Conservation (phyloP, 1,284 basidiomycete species). For the Tilletia indica region DNA sequence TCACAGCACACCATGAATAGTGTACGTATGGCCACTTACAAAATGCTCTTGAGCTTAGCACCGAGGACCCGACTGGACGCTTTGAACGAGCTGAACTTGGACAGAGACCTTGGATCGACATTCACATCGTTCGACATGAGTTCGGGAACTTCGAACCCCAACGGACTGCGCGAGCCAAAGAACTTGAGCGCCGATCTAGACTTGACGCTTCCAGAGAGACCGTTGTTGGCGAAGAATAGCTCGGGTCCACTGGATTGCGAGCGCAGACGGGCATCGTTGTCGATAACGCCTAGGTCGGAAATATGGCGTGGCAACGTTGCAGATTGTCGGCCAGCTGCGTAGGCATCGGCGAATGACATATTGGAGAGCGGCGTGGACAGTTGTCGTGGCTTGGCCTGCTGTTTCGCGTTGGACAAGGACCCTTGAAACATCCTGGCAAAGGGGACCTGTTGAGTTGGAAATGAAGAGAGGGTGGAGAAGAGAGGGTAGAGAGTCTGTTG, state of each 20-base stretch:
- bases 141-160: not conserved
- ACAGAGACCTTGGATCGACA: not conserved
- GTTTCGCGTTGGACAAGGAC: not conserved
- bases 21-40: not conserved
- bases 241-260: slow-evolving; percentile 7
- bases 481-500: not conserved
- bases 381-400: not conserved
- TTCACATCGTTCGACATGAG: not conserved
- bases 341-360: not conserved
- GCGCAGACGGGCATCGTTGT: not conserved
- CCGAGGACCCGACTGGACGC: slow-evolving; percentile 7
- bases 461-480: not conserved
- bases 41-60: not conserved
- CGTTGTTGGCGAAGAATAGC: not conserved
- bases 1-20: too few relatives aligned
- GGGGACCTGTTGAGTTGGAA: not conserved
- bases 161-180: not conserved
- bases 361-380: not conserved
- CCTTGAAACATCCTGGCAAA: not conserved
- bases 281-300: not conserved
- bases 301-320: not conserved
- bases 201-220: not conserved
- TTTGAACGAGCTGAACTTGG: slow-evolving; percentile 14
- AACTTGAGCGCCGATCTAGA: not conserved
- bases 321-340: not conserved